A percentile compares a stretch with the other conserved stretches of the same genome.
phyloP scores from a whole-genome alignment of 306 rosid genomes.

The Rosa multiflora region DNA sequence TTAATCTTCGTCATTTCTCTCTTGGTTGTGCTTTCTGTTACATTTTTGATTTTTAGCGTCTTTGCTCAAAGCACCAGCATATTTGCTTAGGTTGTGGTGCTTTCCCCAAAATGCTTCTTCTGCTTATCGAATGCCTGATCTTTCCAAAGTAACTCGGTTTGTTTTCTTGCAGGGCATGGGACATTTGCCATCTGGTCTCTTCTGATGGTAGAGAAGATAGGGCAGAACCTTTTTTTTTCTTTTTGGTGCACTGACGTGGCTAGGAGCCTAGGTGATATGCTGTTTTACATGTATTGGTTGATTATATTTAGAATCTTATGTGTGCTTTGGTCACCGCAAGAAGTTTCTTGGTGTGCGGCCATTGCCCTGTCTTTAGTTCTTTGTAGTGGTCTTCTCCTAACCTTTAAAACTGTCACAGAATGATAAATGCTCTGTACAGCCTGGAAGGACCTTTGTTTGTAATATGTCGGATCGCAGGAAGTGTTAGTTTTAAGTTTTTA shows the following conservation, averaged over 20 bases:
- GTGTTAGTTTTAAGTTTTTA: conserved; percentile 25
- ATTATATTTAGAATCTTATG: conserved; percentile 30
- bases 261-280: conserved; percentile 38
- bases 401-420: conserved; percentile 35
- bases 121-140: background rate
- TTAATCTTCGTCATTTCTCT: background rate
- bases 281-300: conserved; percentile 30
- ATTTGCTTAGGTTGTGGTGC: background rate
- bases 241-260: conserved; percentile 40
- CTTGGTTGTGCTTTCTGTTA: background rate
- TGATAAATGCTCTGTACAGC: conserved; percentile 36
- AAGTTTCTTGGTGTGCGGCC: conserved; percentile 30
- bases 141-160: background rate
- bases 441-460: conserved; percentile 29
- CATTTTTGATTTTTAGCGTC: background rate
- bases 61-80: background rate
- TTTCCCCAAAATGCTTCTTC: background rate
- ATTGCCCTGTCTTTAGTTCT: conserved; percentile 32
- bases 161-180: conserved; percentile 35
- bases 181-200: conserved; percentile 27
- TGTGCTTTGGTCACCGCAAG: conserved; percentile 28
- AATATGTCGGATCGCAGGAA: conserved; percentile 24
- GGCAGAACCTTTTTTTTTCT: conserved; percentile 27
- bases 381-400: conserved; percentile 28
- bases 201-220: conserved; percentile 43